phyloP scores from a whole-genome alignment of 2,329 filamentous ascomycete genomes.

The Neobulgaria alba region DNA sequence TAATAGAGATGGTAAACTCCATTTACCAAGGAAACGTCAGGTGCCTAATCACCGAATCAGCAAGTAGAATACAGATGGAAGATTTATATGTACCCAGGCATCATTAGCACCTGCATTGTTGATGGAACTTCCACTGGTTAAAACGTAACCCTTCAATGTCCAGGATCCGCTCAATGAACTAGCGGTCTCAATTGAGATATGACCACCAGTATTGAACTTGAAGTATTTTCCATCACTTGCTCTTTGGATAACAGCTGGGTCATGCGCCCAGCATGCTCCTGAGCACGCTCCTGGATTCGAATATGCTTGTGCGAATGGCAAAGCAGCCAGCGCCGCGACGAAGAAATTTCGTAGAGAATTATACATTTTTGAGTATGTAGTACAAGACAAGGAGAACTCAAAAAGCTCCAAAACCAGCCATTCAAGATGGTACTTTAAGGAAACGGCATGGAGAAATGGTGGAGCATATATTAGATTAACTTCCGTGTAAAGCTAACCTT shows the following conservation, averaged over 20 bases:
- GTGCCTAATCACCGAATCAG: slow-evolving; percentile 39
- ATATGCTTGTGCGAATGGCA: slow-evolving; percentile 22
- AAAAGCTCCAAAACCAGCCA: no score
- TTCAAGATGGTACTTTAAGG: no score
- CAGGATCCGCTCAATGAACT: slow-evolving; percentile 34
- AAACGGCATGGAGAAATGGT: no score
- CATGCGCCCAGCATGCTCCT: slow-evolving; percentile 34
- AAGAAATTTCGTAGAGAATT: neutral
- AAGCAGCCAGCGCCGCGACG: neutral
- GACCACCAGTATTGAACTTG: slow-evolving; percentile 34
- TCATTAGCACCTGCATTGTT: slow-evolving; percentile 30
- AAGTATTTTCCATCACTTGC: slow-evolving; percentile 35
- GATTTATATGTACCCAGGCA: slow-evolving; percentile 36
- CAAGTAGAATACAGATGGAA: no score
- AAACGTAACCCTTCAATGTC: slow-evolving; percentile 32
- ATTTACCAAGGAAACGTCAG: slow-evolving; percentile 51
- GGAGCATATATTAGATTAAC: no score
- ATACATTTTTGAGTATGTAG: no score
- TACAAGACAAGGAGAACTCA: no score
- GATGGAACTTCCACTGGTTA: slow-evolving; percentile 32
- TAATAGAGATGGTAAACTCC: slow-evolving; percentile 55
- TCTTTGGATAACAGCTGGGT: slow-evolving; percentile 35
- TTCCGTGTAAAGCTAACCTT: no score
- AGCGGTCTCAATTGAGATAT: slow-evolving; percentile 33
- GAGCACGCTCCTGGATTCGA: slow-evolving; percentile 32